A percentile compares a stretch with the other conserved stretches of the same genome.
Evolutionary conservation across 2,329 filamentous ascomycete species (phyloP).

Genomic region (Aurifilum marmelostoma): DNA sequence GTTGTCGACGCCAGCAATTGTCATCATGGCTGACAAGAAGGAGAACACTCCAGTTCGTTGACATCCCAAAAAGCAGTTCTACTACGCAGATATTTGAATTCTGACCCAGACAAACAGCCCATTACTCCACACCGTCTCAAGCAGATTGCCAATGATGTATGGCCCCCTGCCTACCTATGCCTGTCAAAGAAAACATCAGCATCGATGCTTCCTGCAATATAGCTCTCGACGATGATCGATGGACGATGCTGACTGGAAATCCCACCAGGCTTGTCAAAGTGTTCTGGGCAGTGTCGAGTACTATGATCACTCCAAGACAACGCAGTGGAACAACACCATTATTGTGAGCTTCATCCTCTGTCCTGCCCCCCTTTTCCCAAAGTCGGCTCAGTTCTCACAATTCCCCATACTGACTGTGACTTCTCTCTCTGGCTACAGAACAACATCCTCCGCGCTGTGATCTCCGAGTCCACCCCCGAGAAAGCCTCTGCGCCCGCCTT

Average conservation of each 20-base stretch:
- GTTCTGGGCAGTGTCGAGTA: conserved; percentile 73
- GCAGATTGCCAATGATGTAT: conserved; percentile 83
- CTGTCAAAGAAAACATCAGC: conserved; percentile 12
- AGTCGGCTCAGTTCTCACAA: conserved; percentile 5
- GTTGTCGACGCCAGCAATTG: background rate
- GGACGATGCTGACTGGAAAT: conserved; percentile 26
- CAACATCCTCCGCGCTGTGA: conserved; percentile 75
- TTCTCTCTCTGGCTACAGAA: conserved; percentile 54
- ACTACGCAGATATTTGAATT: background rate
- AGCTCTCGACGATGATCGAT: no score
- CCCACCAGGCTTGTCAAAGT: conserved; percentile 74
- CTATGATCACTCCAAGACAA: conserved; percentile 87
- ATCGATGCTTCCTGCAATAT: conserved; percentile 5
- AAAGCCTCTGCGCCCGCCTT: conserved; percentile 65
- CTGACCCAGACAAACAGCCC: conserved; percentile 57
- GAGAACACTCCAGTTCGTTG: conserved; percentile 26
- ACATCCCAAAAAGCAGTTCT: background rate
- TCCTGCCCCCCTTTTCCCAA: background rate
- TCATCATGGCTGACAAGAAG: conserved; percentile 29
- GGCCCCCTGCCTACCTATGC: conserved; percentile 36
- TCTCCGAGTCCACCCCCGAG: conserved; percentile 70
- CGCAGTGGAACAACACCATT: conserved; percentile 88
- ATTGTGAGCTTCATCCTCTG: conserved; percentile 65
- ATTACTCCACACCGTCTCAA: conserved; percentile 76
- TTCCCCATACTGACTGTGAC: conserved; percentile 20